Evolutionary conservation across 768 basidiomycete genomes (phyloP).

Genomic region (Podaxis rugospora): DNA sequence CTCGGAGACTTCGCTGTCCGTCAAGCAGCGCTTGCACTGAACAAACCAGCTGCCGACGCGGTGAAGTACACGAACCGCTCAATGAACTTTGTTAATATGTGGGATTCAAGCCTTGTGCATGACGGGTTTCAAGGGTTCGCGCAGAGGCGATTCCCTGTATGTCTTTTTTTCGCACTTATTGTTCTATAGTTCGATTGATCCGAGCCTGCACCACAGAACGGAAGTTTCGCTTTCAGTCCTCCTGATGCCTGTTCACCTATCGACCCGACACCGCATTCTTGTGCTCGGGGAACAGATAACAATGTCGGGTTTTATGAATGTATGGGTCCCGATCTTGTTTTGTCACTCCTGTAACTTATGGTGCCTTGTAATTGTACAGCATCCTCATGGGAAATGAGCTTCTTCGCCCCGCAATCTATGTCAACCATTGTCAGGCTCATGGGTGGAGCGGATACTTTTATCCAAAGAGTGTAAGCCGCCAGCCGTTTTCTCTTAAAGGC

Average conservation of each 20-base stretch:
- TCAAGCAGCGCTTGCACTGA: slow-evolving; percentile 39
- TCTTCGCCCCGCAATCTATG: slow-evolving; percentile 50
- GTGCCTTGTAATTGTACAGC: slow-evolving; percentile 22
- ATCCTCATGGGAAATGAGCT: slow-evolving; percentile 52
- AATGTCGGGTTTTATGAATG: slow-evolving; percentile 51
- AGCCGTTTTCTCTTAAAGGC: not conserved
- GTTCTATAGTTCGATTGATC: not conserved
- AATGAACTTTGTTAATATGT: slow-evolving; percentile 49
- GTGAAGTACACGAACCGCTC: slow-evolving; percentile 43
- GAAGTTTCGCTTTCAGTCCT: slow-evolving; percentile 44
- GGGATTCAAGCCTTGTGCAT: slow-evolving; percentile 38
- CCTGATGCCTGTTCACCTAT: slow-evolving; percentile 48
- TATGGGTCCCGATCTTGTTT: slow-evolving; percentile 15
- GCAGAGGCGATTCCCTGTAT: slow-evolving; percentile 38
- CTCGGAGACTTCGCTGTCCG: slow-evolving; percentile 49
- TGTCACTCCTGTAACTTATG: not conserved
- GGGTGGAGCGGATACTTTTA: slow-evolving; percentile 40
- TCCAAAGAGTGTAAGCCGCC: slow-evolving; percentile 33
- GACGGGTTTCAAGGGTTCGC: slow-evolving; percentile 47
- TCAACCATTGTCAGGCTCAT: slow-evolving; percentile 40
- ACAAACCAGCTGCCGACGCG: slow-evolving; percentile 33
- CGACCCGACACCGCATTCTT: slow-evolving; percentile 42
- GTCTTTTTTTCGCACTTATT: slow-evolving; percentile 11
- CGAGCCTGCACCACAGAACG: slow-evolving; percentile 31
- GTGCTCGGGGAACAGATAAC: slow-evolving; percentile 45